Evolutionary conservation across 192 early-diverging fungal species (phyloP).

Genomic region (Helicostylum pulchrum): DNA sequence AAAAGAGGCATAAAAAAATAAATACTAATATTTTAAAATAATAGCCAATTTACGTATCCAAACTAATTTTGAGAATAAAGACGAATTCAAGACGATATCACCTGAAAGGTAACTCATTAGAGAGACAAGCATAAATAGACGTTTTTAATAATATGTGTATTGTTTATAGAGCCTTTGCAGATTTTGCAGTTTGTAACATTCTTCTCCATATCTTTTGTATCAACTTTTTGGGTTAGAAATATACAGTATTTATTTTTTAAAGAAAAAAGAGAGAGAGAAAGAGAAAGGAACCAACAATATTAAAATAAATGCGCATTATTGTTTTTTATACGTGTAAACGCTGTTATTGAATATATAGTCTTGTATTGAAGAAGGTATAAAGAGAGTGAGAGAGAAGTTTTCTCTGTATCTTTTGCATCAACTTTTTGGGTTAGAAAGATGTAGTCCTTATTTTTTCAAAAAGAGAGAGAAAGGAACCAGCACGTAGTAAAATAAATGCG

Average conservation of each 20-base stretch:
- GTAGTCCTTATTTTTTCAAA: background rate
- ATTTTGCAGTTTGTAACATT: constrained; percentile 84
- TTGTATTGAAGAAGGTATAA: no score
- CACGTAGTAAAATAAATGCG: background rate
- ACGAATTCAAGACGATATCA: constrained; percentile 64
- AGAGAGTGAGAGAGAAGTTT: constrained; percentile 29
- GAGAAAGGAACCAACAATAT: background rate
- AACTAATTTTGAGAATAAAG: constrained; percentile 76
- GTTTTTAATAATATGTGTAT: background rate
- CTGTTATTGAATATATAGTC: no score
- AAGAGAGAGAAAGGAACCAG: no score
- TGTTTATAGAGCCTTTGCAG: constrained; percentile 79
- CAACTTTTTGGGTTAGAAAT: constrained; percentile 84
- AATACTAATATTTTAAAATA: background rate
- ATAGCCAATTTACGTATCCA: constrained; percentile 92
- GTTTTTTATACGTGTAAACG: no score
- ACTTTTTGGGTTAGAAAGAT: constrained; percentile 81
- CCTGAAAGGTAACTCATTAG: constrained; percentile 66
- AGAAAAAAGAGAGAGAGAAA: background rate
- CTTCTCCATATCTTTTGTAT: constrained; percentile 88
- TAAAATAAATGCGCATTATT: background rate
- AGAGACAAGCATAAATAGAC: background rate
- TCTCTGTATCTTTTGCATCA: constrained; percentile 87
- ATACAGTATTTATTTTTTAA: no score
- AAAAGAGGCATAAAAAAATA: constrained; percentile 1